Percentiles rank a stretch among this genome's conserved stretches.
phyloP scores from a whole-genome alignment of 345 rosid species.

The Pugionium dolabratum region DNA sequence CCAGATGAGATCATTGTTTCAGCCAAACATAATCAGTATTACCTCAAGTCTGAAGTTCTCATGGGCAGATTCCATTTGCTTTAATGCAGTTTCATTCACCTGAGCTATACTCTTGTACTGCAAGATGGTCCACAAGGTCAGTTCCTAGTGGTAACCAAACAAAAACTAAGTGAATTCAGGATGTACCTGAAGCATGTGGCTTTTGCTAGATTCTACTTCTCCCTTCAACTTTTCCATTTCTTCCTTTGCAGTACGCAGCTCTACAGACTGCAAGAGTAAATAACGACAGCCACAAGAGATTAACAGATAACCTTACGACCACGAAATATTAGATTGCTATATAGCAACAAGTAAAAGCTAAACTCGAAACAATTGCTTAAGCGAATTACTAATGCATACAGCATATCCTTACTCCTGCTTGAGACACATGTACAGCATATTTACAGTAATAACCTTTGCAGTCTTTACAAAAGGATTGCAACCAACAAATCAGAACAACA shows the following conservation, averaged over 20 bases:
- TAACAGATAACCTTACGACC: slow-evolving; percentile 20
- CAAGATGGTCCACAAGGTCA: slow-evolving; percentile 36
- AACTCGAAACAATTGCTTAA: slow-evolving; percentile 13
- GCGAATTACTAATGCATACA: slow-evolving; percentile 8
- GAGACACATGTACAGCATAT: not conserved
- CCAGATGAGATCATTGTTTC: slow-evolving; percentile 17
- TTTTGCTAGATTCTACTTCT: slow-evolving; percentile 76
- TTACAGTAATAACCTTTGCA: slow-evolving; percentile 9
- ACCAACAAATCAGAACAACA: slow-evolving; percentile 9
- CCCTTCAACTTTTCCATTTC: slow-evolving; percentile 70
- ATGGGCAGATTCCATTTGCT: slow-evolving; percentile 91
- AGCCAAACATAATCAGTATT: slow-evolving; percentile 24
- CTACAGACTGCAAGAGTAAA: slow-evolving; percentile 49
- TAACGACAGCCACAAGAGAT: slow-evolving; percentile 29
- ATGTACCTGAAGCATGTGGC: slow-evolving; percentile 93
- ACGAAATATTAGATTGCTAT: slow-evolving; percentile 13
- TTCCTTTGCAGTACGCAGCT: slow-evolving; percentile 59
- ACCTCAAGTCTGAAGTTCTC: slow-evolving; percentile 84
- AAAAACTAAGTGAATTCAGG: slow-evolving; percentile 16
- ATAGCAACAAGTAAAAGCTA: slow-evolving; percentile 14
- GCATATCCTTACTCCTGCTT: slow-evolving; percentile 23
- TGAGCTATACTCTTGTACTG: slow-evolving; percentile 96
- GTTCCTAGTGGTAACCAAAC: slow-evolving; percentile 15
- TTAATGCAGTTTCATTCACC: slow-evolving; percentile 84
- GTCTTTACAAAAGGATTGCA: slow-evolving; percentile 21